These are phyloP conservation scores for Carex parvula DNA, from an alignment of 176 grass and related monocot genomes.

Conservation along the genomic window DNA sequence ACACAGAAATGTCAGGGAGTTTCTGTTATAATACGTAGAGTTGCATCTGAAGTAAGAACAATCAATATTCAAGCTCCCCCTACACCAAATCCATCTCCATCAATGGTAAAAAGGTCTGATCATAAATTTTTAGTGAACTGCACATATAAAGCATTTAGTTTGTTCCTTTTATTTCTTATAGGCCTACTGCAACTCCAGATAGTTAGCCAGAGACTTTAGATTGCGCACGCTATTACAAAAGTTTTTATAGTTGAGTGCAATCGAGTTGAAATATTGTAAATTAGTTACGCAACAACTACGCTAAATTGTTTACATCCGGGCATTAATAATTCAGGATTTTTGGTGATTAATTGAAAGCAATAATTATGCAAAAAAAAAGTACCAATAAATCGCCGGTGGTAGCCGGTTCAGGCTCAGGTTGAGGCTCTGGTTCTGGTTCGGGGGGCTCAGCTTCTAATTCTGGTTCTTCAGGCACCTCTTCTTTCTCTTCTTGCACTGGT, in stretches of 20 bases:
- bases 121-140: neutral
- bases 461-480: slow-evolving; percentile 36
- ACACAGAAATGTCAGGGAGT: neutral
- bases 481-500: slow-evolving; percentile 32
- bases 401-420: slow-evolving; percentile 25
- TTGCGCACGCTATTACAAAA: neutral
- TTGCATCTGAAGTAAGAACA: neutral
- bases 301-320: neutral
- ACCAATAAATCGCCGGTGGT: slow-evolving; percentile 71
- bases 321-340: neutral
- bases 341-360: slow-evolving; percentile 3
- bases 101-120: neutral
- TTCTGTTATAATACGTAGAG: neutral
- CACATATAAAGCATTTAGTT: neutral
- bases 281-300: neutral
- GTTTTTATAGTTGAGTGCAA: neutral
- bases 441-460: slow-evolving; percentile 36
- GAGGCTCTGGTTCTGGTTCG: slow-evolving; percentile 36
- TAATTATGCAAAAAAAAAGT: neutral
- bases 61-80: neutral
- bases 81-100: neutral
- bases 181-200: neutral
- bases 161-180: neutral
- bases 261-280: neutral
- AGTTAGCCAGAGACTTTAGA: neutral